A percentile compares a stretch with the other conserved stretches of the same genome.
Evolutionary conservation across 1,284 basidiomycete genomes (phyloP).

Genomic region (Cutaneotrichosporon cyanovorans): DNA sequence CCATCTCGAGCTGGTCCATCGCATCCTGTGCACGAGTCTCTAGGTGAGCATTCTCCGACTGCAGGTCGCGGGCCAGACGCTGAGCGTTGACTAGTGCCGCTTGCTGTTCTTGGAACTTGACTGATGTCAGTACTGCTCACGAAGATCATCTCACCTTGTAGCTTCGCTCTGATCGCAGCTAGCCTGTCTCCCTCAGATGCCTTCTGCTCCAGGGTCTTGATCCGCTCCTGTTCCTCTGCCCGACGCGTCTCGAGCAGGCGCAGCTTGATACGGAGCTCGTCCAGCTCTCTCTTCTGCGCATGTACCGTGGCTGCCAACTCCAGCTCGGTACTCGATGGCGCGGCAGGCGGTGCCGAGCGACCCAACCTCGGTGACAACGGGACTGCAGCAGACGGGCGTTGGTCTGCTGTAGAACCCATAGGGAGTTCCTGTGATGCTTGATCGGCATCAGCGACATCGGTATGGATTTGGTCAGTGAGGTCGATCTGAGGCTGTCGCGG

Average conservation of each 20-base stretch:
- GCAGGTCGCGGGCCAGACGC: slow-evolving; percentile 60
- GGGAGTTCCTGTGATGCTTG: no score
- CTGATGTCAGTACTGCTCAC: slow-evolving; percentile 28
- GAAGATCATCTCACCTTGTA: slow-evolving; percentile 53
- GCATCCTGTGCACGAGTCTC: slow-evolving; percentile 61
- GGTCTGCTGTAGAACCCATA: no score
- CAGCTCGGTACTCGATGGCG: slow-evolving; percentile 9
- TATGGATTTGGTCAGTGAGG: no score
- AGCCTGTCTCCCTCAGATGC: slow-evolving; percentile 77
- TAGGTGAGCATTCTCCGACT: slow-evolving; percentile 56
- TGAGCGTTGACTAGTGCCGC: slow-evolving; percentile 64
- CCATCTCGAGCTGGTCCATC: slow-evolving; percentile 87
- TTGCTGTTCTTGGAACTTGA: slow-evolving; percentile 72
- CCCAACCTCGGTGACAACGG: background rate
- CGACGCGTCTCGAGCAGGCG: slow-evolving; percentile 79
- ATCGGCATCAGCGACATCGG: no score
- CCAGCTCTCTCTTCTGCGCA: slow-evolving; percentile 48
- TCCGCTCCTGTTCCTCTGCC: slow-evolving; percentile 71
- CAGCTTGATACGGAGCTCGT: slow-evolving; percentile 75
- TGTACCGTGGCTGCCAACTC: slow-evolving; percentile 21
- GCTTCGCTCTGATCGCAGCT: slow-evolving; percentile 74
- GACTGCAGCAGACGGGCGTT: no score
- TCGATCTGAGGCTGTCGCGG: no score
- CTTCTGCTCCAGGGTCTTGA: slow-evolving; percentile 76
- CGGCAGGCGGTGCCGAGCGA: background rate